Conservation (phyloP, 129 eudicot species). For the Chrysanthemum lavandulifolium region DNA sequence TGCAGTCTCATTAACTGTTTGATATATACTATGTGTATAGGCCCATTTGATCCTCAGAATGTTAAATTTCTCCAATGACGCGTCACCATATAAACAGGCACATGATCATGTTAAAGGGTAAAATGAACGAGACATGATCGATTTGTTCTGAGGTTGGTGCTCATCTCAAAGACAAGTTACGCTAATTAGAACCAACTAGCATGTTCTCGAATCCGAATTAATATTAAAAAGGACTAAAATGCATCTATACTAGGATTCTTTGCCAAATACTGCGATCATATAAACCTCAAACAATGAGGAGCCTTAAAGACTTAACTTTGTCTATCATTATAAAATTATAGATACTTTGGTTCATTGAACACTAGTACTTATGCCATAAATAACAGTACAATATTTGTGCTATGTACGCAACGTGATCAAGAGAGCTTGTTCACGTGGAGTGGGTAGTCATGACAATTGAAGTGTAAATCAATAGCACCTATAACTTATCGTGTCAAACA, state of each 20-base stretch:
- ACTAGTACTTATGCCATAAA: constrained; percentile 22
- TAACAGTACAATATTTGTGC: constrained; percentile 14
- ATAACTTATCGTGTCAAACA: constrained; percentile 8
- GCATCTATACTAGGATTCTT: constrained; percentile 21
- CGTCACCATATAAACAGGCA: neutral
- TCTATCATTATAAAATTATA: neutral
- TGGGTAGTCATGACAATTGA: constrained; percentile 25
- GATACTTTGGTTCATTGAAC: constrained; percentile 9
- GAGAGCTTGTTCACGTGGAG: constrained; percentile 30
- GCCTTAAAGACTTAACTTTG: constrained; percentile 4
- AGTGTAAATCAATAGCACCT: constrained; percentile 4
- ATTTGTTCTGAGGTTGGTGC: neutral
- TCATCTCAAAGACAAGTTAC: constrained; percentile 3
- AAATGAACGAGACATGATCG: neutral
- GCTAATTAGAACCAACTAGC: constrained; percentile 16
- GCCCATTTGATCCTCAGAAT: neutral
- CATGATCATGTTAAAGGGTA: neutral
- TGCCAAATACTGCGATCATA: constrained; percentile 9
- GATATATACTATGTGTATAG: neutral
- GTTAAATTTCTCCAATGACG: neutral
- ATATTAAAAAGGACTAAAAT: constrained; percentile 11
- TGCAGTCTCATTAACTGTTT: neutral
- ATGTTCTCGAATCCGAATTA: constrained; percentile 5
- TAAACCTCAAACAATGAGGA: constrained; percentile 22
- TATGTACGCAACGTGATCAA: constrained; percentile 28